Evolutionary conservation across 345 rosid species (phyloP).

Genomic region (Arabis alpina): DNA sequence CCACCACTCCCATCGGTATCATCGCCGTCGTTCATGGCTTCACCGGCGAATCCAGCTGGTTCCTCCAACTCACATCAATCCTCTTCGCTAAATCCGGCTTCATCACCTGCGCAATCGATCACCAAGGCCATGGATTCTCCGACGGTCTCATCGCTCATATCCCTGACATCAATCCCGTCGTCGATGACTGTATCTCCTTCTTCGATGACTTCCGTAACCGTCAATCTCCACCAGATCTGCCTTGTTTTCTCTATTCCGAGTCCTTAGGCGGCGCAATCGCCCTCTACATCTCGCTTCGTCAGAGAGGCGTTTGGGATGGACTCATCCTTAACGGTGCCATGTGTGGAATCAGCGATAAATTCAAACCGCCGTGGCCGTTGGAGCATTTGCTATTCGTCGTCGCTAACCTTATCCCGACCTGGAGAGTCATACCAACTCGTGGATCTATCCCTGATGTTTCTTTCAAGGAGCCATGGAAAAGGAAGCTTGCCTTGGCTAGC

Average conservation of each 20-base stretch:
- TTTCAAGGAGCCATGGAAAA: constrained; percentile 84
- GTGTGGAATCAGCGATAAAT: constrained; percentile 92
- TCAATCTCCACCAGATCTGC: constrained; percentile 54
- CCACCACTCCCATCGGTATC: constrained; percentile 51
- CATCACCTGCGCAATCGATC: constrained; percentile 85
- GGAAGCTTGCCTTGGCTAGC: constrained; percentile 71
- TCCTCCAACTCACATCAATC: constrained; percentile 69
- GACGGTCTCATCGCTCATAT: constrained; percentile 77
- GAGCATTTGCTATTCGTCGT: constrained; percentile 72
- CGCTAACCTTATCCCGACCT: constrained; percentile 78
- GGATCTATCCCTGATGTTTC: constrained; percentile 71
- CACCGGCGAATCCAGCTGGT: constrained; percentile 93
- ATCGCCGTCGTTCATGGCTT: constrained; percentile 90
- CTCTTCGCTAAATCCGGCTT: constrained; percentile 84
- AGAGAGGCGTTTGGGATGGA: constrained; percentile 78
- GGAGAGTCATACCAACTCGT: constrained; percentile 90
- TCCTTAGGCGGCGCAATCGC: constrained; percentile 95
- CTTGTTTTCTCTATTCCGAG: constrained; percentile 83
- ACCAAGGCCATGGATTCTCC: constrained; percentile 97
- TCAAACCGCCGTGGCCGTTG: constrained; percentile 97
- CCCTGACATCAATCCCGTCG: constrained; percentile 78
- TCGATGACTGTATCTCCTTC: constrained; percentile 81
- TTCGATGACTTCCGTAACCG: constrained; percentile 65
- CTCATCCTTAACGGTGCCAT: constrained; percentile 86
- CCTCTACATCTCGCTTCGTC: constrained; percentile 72